Base-by-base conservation (phyloP, 495 filamentous ascomycete genomes). In the Bacidia gigantensis region DNA sequence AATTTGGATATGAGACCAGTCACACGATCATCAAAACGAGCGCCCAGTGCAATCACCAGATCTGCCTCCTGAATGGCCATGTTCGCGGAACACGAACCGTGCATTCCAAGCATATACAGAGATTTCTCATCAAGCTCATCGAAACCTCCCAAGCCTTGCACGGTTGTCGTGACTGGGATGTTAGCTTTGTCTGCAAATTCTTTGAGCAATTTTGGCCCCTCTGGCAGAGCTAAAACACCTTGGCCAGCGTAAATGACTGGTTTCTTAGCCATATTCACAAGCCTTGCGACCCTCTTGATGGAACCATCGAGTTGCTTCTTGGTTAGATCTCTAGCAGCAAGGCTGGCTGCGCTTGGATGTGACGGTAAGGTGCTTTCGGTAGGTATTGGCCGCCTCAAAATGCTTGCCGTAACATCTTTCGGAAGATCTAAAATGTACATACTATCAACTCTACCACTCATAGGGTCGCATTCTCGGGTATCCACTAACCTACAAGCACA, bases 41-140 rank as follows among this genome's bases (percentile, higher is more conserved):
- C 77, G 40, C 79, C 79, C 18, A 82, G 65, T 7, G 76, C 77
- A 46, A 82, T 71, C 60, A 82, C 71, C 53, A 82, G 57, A 55
- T 81, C 79, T n/a, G 78, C 74, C 54, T 80, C 73, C 62, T 82
- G 79, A 60, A 82, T 80, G 25, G 79, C 74, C 66, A 80, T 68
- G 66, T 81, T 82, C 46, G 79, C 78, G 59, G 75, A 81, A 9
- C 74, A 73, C 14, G 77, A 79, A 26, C 79, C 78, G 59, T 82
- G 76, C 70, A 79, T 79, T 46, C 79, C 79, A 11, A 82, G 69
- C 77, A 82, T 81, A 57, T 80, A 75, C 45, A 81, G 60, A 7
- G 76, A 68, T 62, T 75, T 75, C 22, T 71, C 65, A 57, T 81
- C 71, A 12, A 74, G 65, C 60, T 82, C 79, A 46, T 81, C 77